Base-by-base conservation (phyloP, 768 basidiomycete species). In the Lactifluus piperatus region DNA sequence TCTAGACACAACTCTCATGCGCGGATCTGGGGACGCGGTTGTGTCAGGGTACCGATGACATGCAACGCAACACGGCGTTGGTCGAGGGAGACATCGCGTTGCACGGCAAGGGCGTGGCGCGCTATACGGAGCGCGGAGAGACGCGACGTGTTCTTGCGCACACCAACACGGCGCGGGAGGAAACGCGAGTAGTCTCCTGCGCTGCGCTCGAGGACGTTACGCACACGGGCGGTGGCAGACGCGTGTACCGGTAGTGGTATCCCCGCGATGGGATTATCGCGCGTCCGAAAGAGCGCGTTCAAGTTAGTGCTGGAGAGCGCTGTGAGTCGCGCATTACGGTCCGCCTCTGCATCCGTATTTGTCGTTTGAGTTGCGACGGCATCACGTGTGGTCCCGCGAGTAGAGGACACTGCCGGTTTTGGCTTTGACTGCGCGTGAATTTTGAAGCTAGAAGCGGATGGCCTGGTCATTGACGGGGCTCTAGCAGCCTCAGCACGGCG, bases 151-250 rank as follows among this genome's bases (percentile, higher is more conserved):
- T 67, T 50, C 46, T 67, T 76, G 56, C 70, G 46, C 24, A 36
- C 65, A 45, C 65, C 62, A 8, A 68, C 63, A 26, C 63, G 47
- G 11, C 58, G 56, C 9, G 74, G 71, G 46, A 77, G 67, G 62
- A 78, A 80, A 37, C 74, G 74, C 16, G 75, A 70, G 64, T 85
- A 86, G 62, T 81, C 77, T 29, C 82, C 81, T 4, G 73, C 79
- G 16, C 70, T 58, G 26, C 48, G 57, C 65, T 81, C 79, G 47
- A 70, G 67, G 60, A 67, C 63, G 34, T 52, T 55, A 45, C 69
- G 71, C 44, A 70, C 46, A 53, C 70, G 72, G 44, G 52, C 59
- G 45, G 64, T 45, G 36, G 48, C 51, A 20, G 60, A 49, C 29
- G 47, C 48, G 16, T 22, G 26, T 22, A 13, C 29, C 14, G 52